Percentiles rank a stretch among this genome's conserved stretches.
Conservation (phyloP, 2,329 filamentous ascomycete species). For the Sphaerulina vaccinii region DNA sequence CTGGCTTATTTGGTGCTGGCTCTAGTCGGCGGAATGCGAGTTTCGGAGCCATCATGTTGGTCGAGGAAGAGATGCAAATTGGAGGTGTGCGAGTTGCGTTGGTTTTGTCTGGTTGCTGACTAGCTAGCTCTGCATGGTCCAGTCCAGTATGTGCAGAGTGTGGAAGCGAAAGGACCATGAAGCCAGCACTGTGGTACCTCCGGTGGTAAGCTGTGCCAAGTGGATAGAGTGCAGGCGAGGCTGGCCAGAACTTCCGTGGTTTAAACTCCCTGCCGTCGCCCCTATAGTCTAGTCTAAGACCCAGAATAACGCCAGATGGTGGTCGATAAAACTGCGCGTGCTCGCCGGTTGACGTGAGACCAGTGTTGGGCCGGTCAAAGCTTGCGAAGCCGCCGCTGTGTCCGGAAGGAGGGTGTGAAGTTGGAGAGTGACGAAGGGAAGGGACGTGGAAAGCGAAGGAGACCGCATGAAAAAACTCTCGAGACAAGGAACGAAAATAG, state of each 20-base stretch:
- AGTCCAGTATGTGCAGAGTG: slow-evolving; percentile 3
- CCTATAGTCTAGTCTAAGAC: not conserved
- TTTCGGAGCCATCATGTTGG: slow-evolving; percentile 18
- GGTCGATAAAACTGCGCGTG: not conserved
- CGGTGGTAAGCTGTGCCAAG: slow-evolving; percentile 3
- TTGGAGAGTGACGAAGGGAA: not conserved
- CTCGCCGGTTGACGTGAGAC: slow-evolving; percentile 5
- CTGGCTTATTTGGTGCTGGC: slow-evolving; percentile 11
- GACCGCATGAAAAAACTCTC: not conserved
- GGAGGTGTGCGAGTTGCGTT: slow-evolving; percentile 3
- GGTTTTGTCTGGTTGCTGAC: slow-evolving; percentile 10
- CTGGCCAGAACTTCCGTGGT: slow-evolving; percentile 8
- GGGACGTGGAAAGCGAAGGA: not conserved
- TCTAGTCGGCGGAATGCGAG: slow-evolving; percentile 23
- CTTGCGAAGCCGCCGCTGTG: not conserved
- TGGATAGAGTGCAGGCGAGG: slow-evolving; percentile 4
- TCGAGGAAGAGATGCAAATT: slow-evolving; percentile 8
- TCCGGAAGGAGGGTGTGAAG: not conserved
- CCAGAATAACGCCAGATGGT: slow-evolving; percentile 11
- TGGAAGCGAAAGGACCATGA: slow-evolving; percentile 12
- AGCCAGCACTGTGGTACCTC: slow-evolving; percentile 11
- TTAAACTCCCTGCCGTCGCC: slow-evolving; percentile 2
- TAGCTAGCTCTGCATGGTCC: slow-evolving; percentile 15
- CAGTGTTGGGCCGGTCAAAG: slow-evolving; percentile 1
- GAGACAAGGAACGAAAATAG: not conserved